Evolutionary conservation across 345 rosid species (phyloP).

Genomic region (Corymbia maculata): DNA sequence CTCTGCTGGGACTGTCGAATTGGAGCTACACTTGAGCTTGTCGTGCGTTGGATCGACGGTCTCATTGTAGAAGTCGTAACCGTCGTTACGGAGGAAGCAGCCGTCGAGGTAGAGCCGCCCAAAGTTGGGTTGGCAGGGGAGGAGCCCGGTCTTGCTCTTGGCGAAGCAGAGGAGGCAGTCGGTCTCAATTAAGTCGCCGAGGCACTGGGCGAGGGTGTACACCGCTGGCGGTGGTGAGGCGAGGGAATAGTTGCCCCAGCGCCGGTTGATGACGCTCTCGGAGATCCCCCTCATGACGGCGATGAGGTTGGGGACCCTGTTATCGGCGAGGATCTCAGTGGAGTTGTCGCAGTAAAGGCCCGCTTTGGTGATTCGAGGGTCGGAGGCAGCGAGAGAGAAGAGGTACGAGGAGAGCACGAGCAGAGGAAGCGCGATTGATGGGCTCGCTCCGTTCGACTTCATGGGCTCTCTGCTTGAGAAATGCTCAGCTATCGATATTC

Average conservation of each 20-base stretch:
- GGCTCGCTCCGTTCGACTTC: background rate
- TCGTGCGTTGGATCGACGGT: constrained; percentile 16
- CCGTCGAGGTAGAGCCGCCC: constrained; percentile 49
- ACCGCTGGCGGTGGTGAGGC: constrained; percentile 2
- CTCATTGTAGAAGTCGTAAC: constrained; percentile 39
- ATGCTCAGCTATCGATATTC: background rate
- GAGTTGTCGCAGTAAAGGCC: background rate
- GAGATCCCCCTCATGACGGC: constrained; percentile 5
- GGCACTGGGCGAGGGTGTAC: constrained; percentile 33
- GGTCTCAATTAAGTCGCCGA: constrained; percentile 12
- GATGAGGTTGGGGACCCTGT: background rate
- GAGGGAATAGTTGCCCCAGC: constrained; percentile 4
- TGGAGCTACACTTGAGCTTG: constrained; percentile 7
- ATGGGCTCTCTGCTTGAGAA: background rate
- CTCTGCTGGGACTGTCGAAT: background rate
- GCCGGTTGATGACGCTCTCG: background rate
- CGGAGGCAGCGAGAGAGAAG: background rate
- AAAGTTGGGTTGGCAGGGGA: constrained; percentile 13
- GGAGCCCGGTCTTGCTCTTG: constrained; percentile 5
- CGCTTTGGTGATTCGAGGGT: background rate
- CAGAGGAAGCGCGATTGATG: background rate
- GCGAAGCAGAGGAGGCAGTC: constrained; percentile 32
- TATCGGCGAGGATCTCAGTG: accelerated
- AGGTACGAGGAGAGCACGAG: background rate
- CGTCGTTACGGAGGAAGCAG: constrained; percentile 57